Base-by-base conservation (phyloP, 2,329 filamentous ascomycete species). In the Aspergillus bombycis region DNA sequence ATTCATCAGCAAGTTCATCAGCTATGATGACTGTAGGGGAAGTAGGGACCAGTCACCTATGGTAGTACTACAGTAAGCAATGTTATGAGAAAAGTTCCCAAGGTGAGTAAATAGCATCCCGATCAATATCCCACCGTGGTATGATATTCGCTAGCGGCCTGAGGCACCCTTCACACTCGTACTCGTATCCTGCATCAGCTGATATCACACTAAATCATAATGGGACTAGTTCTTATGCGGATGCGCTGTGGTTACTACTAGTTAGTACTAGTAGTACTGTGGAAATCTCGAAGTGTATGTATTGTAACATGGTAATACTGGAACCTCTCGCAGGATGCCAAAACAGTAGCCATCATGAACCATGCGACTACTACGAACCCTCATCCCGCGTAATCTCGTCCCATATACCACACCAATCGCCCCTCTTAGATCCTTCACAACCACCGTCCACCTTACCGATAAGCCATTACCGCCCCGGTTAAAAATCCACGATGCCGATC, bases 401-500 rank as follows among this genome's bases (percentile, higher is more conserved):
- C 36, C 43, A 46, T 45, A n/a, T 36, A 2, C 26, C 45, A 7
- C 16, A 16, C 54, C 50, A 48, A 21, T 32, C 23, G 10, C 45
- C 50, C 45, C 59, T 30, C 36, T 48, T 38, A 60, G 65, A 34
- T 28, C 64, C 46, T 74, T 78, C 61, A 73, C 72, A 23, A 65
- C 68, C 36, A 62, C 59, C 34, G 66, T 71, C 19, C 59, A 67
- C 8, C 60, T 68, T 23, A 56, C 66, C 46, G 76, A 77, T 21
- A 91, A 90, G 74, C 85, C 86, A 60, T 83, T 96, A 73, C 94
- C 94, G 1, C 89, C 93, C 7, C 88, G 93, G 4, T 89, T 91
- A 16, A 86, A 88, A 14, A 87, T 95, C 23, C 85, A 89, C 14
- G 93, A 97, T 68, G 81, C 84, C 21, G 93, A 97, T 58, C 88